Percentiles rank a stretch among this genome's conserved stretches.
Evolutionary conservation across 2,329 filamentous ascomycete genomes (phyloP).

Genomic region (Curvularia lunata): DNA sequence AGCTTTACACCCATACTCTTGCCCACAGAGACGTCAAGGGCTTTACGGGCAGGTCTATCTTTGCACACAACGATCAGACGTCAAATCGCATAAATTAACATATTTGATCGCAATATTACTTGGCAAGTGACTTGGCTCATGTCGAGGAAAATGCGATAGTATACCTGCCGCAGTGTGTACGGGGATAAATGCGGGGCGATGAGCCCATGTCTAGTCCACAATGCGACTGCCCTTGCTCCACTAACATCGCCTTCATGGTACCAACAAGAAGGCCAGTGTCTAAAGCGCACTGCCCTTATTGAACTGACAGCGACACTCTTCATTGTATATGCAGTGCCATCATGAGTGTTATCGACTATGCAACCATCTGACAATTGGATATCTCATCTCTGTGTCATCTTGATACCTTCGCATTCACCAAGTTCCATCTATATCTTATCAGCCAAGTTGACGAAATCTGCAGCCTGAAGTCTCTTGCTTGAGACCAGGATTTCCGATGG

Average conservation of each 20-base stretch:
- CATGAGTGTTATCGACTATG: not conserved
- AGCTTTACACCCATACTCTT: too few relatives aligned
- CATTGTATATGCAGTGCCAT: not conserved
- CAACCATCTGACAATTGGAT: too few relatives aligned
- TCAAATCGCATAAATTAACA: not conserved
- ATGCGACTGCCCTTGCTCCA: not conserved
- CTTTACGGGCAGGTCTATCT: not conserved
- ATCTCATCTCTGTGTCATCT: too few relatives aligned
- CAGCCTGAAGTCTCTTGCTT: not conserved
- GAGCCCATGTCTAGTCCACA: not conserved
- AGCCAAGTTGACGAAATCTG: slow-evolving; percentile 4
- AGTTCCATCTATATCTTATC: not conserved
- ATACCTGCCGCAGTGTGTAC: not conserved
- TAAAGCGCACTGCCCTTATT: not conserved
- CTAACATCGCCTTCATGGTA: not conserved
- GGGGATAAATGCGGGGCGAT: not conserved
- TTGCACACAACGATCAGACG: not conserved
- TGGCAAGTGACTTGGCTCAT: not conserved
- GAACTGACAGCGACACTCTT: not conserved
- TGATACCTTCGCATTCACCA: not conserved
- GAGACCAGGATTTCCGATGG: slow-evolving; percentile 8
- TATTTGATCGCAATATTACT: not conserved
- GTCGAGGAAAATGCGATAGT: not conserved
- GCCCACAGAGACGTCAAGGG: not conserved
- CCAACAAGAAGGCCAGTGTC: not conserved